These are phyloP conservation scores for Dryas integrifolia DNA, from an alignment of 331 rosid species.

Conservation along the genomic window DNA sequence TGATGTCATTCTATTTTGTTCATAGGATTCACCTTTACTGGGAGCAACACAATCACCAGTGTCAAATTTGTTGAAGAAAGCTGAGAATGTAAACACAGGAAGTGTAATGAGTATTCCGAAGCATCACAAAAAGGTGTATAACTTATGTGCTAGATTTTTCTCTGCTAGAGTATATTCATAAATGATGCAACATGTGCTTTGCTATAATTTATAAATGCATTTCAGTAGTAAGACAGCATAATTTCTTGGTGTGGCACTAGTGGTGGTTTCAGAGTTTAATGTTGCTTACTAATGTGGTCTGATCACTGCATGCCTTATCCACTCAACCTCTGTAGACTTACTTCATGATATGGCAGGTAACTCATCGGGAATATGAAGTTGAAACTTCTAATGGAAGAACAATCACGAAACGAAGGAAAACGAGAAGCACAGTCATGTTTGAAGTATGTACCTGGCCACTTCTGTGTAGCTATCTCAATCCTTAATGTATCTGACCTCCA, in stretches of 20 bases:
- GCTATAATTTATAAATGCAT: background rate
- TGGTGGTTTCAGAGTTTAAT: constrained; percentile 12
- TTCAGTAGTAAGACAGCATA: background rate
- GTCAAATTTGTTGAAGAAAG: constrained; percentile 70
- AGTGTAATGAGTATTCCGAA: constrained; percentile 62
- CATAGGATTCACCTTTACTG: constrained; percentile 57
- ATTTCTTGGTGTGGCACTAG: background rate
- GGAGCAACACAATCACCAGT: constrained; percentile 69
- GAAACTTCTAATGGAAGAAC: constrained; percentile 95
- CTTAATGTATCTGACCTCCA: constrained; percentile 7
- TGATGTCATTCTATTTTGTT: constrained; percentile 27
- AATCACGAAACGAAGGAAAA: constrained; percentile 76
- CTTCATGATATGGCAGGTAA: constrained; percentile 57
- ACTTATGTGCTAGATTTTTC: constrained; percentile 10
- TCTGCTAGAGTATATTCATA: constrained; percentile 11
- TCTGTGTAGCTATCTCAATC: constrained; percentile 14
- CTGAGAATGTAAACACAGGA: constrained; percentile 56
- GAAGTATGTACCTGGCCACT: constrained; percentile 57
- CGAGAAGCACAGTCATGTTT: constrained; percentile 88
- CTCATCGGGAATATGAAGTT: constrained; percentile 88
- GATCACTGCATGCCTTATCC: constrained; percentile 24
- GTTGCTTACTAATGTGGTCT: constrained; percentile 12
- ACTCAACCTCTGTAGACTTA: constrained; percentile 19
- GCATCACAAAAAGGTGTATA: constrained; percentile 72
- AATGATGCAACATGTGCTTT: background rate